Base-by-base conservation (phyloP, 2,329 filamentous ascomycete genomes). In the Karstenula rhodostoma region DNA sequence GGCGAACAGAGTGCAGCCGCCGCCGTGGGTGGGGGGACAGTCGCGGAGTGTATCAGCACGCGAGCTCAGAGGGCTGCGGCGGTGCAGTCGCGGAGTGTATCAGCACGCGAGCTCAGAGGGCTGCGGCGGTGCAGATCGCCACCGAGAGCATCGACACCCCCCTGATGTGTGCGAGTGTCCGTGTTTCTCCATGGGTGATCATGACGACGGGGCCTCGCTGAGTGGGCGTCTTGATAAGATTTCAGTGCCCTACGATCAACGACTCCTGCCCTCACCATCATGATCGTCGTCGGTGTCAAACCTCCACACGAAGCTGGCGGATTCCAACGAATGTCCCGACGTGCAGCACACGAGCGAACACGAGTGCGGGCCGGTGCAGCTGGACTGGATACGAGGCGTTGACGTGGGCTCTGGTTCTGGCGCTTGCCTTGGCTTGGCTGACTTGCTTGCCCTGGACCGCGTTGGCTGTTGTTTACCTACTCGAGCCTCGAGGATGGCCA, bases 101-200 rank as follows among this genome's bases (percentile, higher is more conserved):
- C 70, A 69, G 64, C 64, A 71, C 64, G 67, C 67, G 67, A 70
- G 59, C 23, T 22, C 15, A 23, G 48, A 33, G 23, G 52, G 33
- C 9, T 32, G 42, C 23, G 8, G 23, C 17, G 23, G 29, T 29
- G 49, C 50, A 32, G 63, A 67, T 67, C 60, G 52, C 35, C 56
- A 25, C 40, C 40, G 37, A n/a, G 73, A 76, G 76, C 73, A 68
- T 56, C 73, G 53, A 44, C 42, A 72, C n/a, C n/a, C 63, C 70
- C 72, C 71, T 76, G 72, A 70, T 70, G 61, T 65, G 62, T 56
- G 56, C 52, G 58, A 60, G 60, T 57, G 67, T 67, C 65, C 68
- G 68, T 73, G 71, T 75, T 75, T 74, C 70, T 68, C 64, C 64
- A 57, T 68, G 70, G 67, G 66, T 71, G 73, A 74, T 73, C 72